phyloP scores from a whole-genome alignment of 2,329 filamentous ascomycete genomes.

The Pyricularia pennisetigena region DNA sequence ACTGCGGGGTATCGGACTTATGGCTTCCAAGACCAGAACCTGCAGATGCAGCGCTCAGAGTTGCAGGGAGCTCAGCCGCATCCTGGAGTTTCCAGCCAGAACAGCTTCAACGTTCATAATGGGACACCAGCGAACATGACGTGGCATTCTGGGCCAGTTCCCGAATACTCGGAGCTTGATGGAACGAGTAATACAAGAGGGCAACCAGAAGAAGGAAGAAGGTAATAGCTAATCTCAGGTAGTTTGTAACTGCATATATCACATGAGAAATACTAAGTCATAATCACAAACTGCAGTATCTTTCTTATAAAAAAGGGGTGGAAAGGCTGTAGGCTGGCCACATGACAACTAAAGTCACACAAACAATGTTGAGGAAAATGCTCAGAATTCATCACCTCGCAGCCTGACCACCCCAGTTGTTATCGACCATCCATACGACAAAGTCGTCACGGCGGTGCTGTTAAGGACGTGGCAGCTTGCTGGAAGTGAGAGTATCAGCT shows the following conservation, averaged over 20 bases:
- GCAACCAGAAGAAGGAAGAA: not conserved
- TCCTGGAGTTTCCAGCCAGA: not conserved
- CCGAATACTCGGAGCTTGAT: conserved; percentile 3
- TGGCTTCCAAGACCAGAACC: not conserved
- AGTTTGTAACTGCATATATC: not conserved
- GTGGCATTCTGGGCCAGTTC: conserved; percentile 1
- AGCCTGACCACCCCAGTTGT: not conserved
- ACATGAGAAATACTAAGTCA: not conserved
- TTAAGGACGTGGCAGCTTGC: too few relatives aligned
- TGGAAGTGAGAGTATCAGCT: too few relatives aligned
- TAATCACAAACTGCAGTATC: not conserved
- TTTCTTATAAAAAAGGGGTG: not conserved
- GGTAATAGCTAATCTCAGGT: not conserved
- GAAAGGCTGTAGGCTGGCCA: not conserved
- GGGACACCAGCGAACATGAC: not conserved
- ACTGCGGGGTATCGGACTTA: not conserved
- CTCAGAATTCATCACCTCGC: not conserved
- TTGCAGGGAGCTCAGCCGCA: not conserved
- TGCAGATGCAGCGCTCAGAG: not conserved
- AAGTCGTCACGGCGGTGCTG: too few relatives aligned
- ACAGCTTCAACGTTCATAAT: not conserved
- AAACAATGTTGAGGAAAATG: not conserved
- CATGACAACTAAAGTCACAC: not conserved
- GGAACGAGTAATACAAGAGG: not conserved
- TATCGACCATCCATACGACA: too few relatives aligned